Evolutionary conservation across 768 basidiomycete genomes (phyloP).

Genomic region (Panellus pusillus): DNA sequence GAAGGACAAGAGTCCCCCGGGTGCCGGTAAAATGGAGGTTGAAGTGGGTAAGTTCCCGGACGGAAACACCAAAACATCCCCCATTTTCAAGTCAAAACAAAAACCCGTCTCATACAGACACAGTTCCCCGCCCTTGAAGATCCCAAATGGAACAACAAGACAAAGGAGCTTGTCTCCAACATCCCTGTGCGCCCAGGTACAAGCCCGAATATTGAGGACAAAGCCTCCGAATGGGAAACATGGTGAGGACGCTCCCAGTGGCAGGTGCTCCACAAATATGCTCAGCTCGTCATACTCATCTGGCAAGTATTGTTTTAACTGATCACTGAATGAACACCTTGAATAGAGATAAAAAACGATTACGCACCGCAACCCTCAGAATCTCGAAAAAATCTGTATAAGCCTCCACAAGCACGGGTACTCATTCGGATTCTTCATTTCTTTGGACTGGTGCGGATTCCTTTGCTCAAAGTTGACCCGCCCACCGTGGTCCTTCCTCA

Average conservation of each 20-base stretch:
- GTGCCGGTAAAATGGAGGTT: constrained; percentile 10
- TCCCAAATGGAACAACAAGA: constrained; percentile 22
- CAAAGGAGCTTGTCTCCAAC: constrained; percentile 24
- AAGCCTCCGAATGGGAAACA: constrained; percentile 28
- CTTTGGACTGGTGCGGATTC: background rate
- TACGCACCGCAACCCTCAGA: background rate
- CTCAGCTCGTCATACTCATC: constrained; percentile 21
- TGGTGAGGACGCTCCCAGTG: constrained; percentile 18
- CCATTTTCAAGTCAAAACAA: constrained; percentile 7
- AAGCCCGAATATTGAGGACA: constrained; percentile 26
- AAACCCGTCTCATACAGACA: constrained; percentile 24
- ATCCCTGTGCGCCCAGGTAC: constrained; percentile 25
- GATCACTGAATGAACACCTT: background rate
- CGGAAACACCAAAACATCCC: constrained; percentile 10
- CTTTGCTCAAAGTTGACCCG: background rate
- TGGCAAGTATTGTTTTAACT: constrained; percentile 26
- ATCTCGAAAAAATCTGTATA: constrained; percentile 8
- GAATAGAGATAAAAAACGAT: background rate
- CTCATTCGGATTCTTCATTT: background rate
- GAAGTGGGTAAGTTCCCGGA: constrained; percentile 11
- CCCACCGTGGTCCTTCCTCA: background rate
- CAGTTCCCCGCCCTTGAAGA: constrained; percentile 22
- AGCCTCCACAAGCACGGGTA: constrained; percentile 3
- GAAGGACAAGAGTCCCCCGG: constrained; percentile 7
- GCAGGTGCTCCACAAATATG: constrained; percentile 22